These are phyloP conservation scores for Candida sp. DNA, from an alignment of 1,139 yeast genomes.

Conservation along the genomic window DNA sequence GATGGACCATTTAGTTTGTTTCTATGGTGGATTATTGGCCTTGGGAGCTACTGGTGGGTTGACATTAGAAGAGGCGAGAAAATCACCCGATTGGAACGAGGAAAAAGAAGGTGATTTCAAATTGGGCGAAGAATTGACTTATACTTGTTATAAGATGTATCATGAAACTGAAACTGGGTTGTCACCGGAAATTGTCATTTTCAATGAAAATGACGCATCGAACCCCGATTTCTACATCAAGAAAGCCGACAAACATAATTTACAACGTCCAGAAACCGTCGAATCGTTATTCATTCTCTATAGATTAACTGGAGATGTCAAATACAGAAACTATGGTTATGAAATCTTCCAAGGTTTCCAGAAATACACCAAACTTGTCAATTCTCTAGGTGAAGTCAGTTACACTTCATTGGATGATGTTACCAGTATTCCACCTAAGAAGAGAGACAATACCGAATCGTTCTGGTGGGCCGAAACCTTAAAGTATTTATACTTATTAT, in stretches of 20 bases:
- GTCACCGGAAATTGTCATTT: slow-evolving; percentile 86
- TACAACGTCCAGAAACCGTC: slow-evolving; percentile 94
- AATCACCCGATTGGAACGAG: slow-evolving; percentile 31
- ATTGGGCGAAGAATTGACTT: slow-evolving; percentile 72
- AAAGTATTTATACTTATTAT: slow-evolving; percentile 80
- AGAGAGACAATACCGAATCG: slow-evolving; percentile 79
- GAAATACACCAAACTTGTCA: slow-evolving; percentile 51
- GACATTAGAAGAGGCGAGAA: slow-evolving; percentile 40
- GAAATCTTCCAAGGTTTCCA: slow-evolving; percentile 74
- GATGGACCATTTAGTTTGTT: slow-evolving; percentile 95
- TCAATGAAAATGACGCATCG: slow-evolving; percentile 43
- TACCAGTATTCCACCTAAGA: slow-evolving; percentile 49
- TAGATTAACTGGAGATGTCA: slow-evolving; percentile 76
- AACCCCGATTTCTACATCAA: slow-evolving; percentile 63
- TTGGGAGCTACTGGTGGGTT: slow-evolving; percentile 82
- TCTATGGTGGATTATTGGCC: slow-evolving; percentile 87
- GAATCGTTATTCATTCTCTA: slow-evolving; percentile 82
- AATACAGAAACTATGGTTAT: slow-evolving; percentile 90
- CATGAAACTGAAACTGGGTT: slow-evolving; percentile 70
- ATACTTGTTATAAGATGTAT: slow-evolving; percentile 85
- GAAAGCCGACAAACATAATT: slow-evolving; percentile 71
- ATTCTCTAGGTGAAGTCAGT: slow-evolving; percentile 51
- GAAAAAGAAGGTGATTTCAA: slow-evolving; percentile 51
- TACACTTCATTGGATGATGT: slow-evolving; percentile 73
- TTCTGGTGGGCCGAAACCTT: slow-evolving; percentile 95